A percentile compares a stretch with the other conserved stretches of the same genome.
These are phyloP conservation scores for Hylodesmum podocarpum DNA, from an alignment of 306 rosid species.

Conservation along the genomic window DNA sequence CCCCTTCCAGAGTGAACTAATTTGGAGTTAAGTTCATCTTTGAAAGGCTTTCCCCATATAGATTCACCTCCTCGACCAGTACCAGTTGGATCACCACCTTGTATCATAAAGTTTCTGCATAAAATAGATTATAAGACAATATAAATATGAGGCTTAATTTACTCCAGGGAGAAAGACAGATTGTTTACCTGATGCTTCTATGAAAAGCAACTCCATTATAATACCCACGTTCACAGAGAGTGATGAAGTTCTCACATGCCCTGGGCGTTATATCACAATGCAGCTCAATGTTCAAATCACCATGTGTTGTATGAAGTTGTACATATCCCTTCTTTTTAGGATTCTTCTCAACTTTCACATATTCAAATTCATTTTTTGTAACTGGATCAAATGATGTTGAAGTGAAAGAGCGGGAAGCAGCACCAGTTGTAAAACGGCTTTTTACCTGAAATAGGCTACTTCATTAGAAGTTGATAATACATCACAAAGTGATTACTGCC, in stretches of 20 bases:
- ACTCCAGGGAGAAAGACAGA: constrained; percentile 10
- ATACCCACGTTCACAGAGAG: constrained; percentile 93
- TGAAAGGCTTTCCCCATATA: constrained; percentile 93
- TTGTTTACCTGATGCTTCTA: constrained; percentile 74
- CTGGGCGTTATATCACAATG: constrained; percentile 96
- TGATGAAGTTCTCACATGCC: constrained; percentile 90
- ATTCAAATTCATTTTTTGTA: constrained; percentile 84
- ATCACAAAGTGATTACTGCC: not conserved
- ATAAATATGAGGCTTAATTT: not conserved
- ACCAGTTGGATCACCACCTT: constrained; percentile 99
- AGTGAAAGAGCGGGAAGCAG: constrained; percentile 96
- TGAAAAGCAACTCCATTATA: constrained; percentile 90
- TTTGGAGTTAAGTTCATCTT: constrained; percentile 93
- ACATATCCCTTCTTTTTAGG: constrained; percentile 96
- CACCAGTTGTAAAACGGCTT: constrained; percentile 92
- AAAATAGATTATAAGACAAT: constrained; percentile 16
- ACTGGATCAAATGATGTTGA: constrained; percentile 91
- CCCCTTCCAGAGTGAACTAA: constrained; percentile 93
- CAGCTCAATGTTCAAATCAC: constrained; percentile 94
- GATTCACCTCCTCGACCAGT: constrained; percentile 97
- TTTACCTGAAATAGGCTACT: constrained; percentile 61
- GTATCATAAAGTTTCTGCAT: constrained; percentile 93
- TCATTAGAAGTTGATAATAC: constrained; percentile 22
- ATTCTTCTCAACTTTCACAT: constrained; percentile 93
- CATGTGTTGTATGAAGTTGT: constrained; percentile 86